Conservation (phyloP, 164 flowering plant genomes). For the Vitis rotundifolia region DNA sequence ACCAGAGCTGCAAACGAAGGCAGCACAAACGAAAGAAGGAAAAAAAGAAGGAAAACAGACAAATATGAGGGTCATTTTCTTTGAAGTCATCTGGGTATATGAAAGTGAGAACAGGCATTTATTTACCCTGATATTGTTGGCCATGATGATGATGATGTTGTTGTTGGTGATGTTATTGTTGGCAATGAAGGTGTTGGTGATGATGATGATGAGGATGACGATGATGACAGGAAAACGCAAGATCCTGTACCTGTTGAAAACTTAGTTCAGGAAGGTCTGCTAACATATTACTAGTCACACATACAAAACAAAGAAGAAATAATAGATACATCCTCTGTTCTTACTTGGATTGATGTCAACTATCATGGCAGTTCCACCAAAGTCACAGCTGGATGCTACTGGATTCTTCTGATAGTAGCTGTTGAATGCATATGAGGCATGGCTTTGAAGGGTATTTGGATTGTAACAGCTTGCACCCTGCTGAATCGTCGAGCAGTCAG, state of each 20-base stretch:
- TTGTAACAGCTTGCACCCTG: conserved; percentile 70
- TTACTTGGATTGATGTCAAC: conserved; percentile 85
- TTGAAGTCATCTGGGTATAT: no score
- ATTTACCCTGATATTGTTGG: conserved; percentile 22
- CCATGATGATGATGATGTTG: conserved; percentile 15
- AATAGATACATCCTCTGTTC: conserved; percentile 9
- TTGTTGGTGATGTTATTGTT: conserved; percentile 10
- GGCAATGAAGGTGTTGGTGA: conserved; percentile 15
- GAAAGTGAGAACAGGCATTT: no score
- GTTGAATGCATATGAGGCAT: conserved; percentile 94
- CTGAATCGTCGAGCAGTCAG: conserved; percentile 83
- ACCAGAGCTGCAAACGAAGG: conserved; percentile 33
- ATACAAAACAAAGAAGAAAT: background rate
- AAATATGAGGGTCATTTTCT: no score
- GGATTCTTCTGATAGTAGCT: conserved; percentile 90
- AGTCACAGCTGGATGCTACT: conserved; percentile 71
- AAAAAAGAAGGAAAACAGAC: no score
- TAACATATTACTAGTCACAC: background rate
- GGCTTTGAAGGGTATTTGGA: conserved; percentile 71
- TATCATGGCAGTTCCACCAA: conserved; percentile 71
- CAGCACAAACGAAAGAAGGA: no score
- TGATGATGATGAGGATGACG: conserved; percentile 35
- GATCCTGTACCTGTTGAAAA: conserved; percentile 60
- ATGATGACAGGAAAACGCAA: conserved; percentile 56
- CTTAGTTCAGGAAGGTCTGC: background rate